Base-by-base conservation (phyloP, 2,329 filamentous ascomycete species). In the Rhynchosporium secalis region DNA sequence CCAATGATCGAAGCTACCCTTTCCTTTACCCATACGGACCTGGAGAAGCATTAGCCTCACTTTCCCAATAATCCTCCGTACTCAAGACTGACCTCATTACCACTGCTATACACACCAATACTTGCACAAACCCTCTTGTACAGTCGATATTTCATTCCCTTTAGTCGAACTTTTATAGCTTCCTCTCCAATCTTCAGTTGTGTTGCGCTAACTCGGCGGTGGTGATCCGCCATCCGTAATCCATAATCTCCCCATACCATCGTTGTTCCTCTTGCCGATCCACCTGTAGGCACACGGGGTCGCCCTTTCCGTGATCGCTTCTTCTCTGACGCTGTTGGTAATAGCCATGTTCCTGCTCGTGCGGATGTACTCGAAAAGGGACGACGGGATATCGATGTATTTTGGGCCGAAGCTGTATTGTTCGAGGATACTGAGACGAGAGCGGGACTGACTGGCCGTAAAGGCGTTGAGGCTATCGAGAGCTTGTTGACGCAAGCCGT, bases 1-100 rank as follows among this genome's bases (percentile, higher is more conserved):
- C 95, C 95, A 99, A 74, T 96, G 91, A 75, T 99, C 95, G 74
- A 99, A 98, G 66, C 88, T 90, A 70, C 95, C 95, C 76, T 99
- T 99, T 78, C 95, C 95, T 79, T 98, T 99, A 76, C 95, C 95
- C 96, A 99, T 99, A 84, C 95, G 89, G 76, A 92, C 89, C 86
- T 88, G 68, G 6, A 52, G 58, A 60, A 40, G 28, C 33, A 38
- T 70, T 64, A 69, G 62, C 47, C 40, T 41, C 31, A 40, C 26
- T 56, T 31, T 29, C 29, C 29, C n/a, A 29, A 43, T 20, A 10
- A 12, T 26, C 8, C 40, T 1, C 20, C 20, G n/a, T 10, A 43
- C 12, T 15, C 48, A n/a, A 55, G 55, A 55, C 83, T 69, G 72
- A 89, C 87, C 79, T 99, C 95, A 73, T 98, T 99, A 62, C 95